Percentiles rank a stretch among this genome's conserved stretches.
phyloP scores from a whole-genome alignment of 768 basidiomycete genomes.

The Leccinum aurantiacum region DNA sequence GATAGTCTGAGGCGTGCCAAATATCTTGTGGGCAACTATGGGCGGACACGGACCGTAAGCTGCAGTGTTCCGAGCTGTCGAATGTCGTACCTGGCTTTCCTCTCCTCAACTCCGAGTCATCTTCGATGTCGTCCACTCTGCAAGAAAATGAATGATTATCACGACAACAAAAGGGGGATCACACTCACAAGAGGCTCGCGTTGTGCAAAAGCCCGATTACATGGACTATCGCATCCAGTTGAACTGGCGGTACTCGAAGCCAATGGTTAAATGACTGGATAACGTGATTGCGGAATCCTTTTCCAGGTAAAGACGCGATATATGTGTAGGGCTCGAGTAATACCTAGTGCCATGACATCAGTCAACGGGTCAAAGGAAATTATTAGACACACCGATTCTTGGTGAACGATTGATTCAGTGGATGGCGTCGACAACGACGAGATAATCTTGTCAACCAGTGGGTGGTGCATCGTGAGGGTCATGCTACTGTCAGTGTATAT shows the following conservation, averaged over 20 bases:
- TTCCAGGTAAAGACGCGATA: neutral
- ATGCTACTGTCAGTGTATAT: too few species aligned
- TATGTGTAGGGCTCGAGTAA: neutral
- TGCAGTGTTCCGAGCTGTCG: neutral
- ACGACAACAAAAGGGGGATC: neutral
- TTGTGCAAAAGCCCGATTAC: neutral
- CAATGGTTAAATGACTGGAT: neutral
- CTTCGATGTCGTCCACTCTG: neutral
- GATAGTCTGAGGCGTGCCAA: neutral
- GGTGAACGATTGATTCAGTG: neutral
- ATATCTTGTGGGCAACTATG: neutral
- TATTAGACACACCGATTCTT: neutral
- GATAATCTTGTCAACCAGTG: neutral
- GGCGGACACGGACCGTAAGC: neutral
- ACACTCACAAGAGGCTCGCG: neutral
- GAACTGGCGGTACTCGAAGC: neutral
- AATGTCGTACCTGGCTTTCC: neutral
- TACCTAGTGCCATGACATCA: neutral
- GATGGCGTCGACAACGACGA: neutral
- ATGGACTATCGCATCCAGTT: neutral
- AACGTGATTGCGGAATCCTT: neutral
- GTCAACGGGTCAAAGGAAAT: neutral
- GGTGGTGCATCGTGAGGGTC: neutral
- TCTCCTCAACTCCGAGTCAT: neutral
- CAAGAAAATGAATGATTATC: neutral